These are phyloP conservation scores for Starmerella apis DNA, from an alignment of 805 yeast species.

Conservation along the genomic window DNA sequence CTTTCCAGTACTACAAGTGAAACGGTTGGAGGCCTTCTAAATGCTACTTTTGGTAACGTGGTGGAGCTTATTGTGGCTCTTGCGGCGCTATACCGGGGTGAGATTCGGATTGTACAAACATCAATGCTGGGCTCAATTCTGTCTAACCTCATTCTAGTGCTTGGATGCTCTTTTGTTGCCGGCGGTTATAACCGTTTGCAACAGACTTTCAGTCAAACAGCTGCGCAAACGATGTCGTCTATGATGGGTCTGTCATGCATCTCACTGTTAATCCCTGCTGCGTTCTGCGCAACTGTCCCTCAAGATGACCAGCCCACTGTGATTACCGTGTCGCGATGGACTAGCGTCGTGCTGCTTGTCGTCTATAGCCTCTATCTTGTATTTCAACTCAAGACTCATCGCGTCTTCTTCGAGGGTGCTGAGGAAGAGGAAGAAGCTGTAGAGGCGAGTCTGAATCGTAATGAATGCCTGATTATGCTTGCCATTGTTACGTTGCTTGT, in stretches of 20 bases:
- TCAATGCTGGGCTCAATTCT: conserved; percentile 92
- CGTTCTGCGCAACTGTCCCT: conserved; percentile 62
- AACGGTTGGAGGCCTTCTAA: conserved; percentile 84
- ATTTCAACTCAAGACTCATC: conserved; percentile 86
- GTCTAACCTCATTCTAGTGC: conserved; percentile 75
- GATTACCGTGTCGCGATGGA: conserved; percentile 71
- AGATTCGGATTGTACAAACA: conserved; percentile 90
- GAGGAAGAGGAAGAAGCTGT: conserved; percentile 34
- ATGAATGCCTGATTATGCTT: conserved; percentile 45
- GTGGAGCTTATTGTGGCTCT: conserved; percentile 91
- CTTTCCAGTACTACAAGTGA: conserved; percentile 79
- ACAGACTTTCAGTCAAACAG: conserved; percentile 88
- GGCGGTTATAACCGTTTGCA: conserved; percentile 84
- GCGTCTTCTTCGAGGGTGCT: conserved; percentile 54
- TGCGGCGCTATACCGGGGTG: conserved; percentile 76
- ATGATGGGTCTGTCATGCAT: conserved; percentile 83
- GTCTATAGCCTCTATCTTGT: conserved; percentile 69
- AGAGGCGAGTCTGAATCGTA: conserved; percentile 41
- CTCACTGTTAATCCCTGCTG: conserved; percentile 87
- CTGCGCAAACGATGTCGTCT: conserved; percentile 96
- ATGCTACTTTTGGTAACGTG: conserved; percentile 97
- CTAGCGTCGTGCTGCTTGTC: conserved; percentile 63
- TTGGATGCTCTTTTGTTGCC: conserved; percentile 90
- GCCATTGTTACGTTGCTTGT: conserved; percentile 63
- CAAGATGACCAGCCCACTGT: conserved; percentile 40